Evolutionary conservation across 306 rosid genomes (phyloP).

Genomic region (Hippophae tibetana): DNA sequence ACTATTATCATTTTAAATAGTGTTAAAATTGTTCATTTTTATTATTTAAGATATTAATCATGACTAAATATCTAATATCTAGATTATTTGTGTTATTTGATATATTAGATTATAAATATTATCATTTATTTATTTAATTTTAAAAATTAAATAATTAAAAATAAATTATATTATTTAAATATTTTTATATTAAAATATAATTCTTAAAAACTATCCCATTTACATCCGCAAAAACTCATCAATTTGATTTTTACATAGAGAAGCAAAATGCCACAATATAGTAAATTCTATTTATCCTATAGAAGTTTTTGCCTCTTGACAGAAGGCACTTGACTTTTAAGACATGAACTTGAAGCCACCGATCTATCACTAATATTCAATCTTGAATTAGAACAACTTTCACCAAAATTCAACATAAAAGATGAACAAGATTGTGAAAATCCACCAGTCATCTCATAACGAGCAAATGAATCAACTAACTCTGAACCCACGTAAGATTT

Average conservation of each 20-base stretch:
- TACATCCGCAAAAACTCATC: conserved; percentile 32
- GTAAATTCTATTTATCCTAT: conserved; percentile 3
- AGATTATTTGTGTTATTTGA: too few species aligned
- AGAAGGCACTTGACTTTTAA: conserved; percentile 17
- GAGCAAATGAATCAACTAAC: conserved; percentile 12
- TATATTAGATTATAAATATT: too few species aligned
- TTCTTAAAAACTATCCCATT: conserved; percentile 20
- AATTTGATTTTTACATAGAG: conserved; percentile 5
- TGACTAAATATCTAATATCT: too few species aligned
- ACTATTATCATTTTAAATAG: too few species aligned
- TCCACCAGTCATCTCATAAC: conserved; percentile 15
- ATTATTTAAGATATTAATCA: too few species aligned
- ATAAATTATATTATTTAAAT: too few species aligned
- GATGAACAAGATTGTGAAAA: conserved; percentile 47
- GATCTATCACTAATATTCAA: conserved; percentile 16
- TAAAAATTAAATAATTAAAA: too few species aligned
- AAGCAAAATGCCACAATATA: background rate
- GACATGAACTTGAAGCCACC: conserved; percentile 20
- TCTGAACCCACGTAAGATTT: background rate
- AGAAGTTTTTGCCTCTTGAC: conserved; percentile 46
- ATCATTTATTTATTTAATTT: too few species aligned
- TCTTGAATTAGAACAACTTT: conserved; percentile 21
- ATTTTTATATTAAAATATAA: too few species aligned
- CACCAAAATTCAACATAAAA: conserved; percentile 39
- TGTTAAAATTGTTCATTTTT: too few species aligned